phyloP scores from a whole-genome alignment of 768 basidiomycete genomes.

The Tricholoma terreum region DNA sequence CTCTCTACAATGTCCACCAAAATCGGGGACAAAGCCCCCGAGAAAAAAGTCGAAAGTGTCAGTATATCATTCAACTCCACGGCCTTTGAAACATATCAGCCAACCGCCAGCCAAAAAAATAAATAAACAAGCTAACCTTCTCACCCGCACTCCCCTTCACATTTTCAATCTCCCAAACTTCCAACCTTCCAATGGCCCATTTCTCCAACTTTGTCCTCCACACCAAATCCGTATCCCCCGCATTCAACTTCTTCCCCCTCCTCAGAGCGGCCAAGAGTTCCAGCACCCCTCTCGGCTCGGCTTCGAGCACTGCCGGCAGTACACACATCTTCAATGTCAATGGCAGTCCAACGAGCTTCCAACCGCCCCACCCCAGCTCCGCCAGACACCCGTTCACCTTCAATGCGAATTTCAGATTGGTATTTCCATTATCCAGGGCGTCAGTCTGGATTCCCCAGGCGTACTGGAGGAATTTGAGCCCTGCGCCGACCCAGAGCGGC shows the following conservation, averaged over 20 bases:
- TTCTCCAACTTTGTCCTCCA: conserved; percentile 55
- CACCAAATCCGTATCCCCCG: conserved; percentile 49
- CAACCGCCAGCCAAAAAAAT: background rate
- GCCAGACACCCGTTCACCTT: conserved; percentile 59
- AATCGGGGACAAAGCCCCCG: conserved; percentile 37
- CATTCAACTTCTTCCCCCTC: conserved; percentile 44
- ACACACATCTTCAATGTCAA: conserved; percentile 48
- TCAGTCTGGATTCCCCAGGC: conserved; percentile 37
- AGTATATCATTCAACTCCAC: conserved; percentile 54
- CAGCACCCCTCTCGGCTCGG: conserved; percentile 40
- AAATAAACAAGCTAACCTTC: background rate
- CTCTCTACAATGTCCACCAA: conserved; percentile 45
- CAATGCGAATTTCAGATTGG: conserved; percentile 39
- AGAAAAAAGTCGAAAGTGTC: conserved; percentile 49
- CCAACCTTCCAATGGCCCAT: conserved; percentile 45
- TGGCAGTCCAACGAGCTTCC: conserved; percentile 68
- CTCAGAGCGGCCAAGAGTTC: conserved; percentile 50
- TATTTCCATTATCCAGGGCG: conserved; percentile 8
- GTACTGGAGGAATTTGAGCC: conserved; percentile 55
- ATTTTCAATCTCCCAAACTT: conserved; percentile 35
- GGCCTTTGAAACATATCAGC: conserved; percentile 31
- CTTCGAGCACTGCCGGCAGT: conserved; percentile 39
- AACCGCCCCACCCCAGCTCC: conserved; percentile 71
- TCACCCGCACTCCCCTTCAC: background rate
- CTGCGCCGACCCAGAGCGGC: conserved; percentile 48